These are phyloP conservation scores for Thelephora terrestris DNA, from an alignment of 1,284 basidiomycete species.

Conservation along the genomic window DNA sequence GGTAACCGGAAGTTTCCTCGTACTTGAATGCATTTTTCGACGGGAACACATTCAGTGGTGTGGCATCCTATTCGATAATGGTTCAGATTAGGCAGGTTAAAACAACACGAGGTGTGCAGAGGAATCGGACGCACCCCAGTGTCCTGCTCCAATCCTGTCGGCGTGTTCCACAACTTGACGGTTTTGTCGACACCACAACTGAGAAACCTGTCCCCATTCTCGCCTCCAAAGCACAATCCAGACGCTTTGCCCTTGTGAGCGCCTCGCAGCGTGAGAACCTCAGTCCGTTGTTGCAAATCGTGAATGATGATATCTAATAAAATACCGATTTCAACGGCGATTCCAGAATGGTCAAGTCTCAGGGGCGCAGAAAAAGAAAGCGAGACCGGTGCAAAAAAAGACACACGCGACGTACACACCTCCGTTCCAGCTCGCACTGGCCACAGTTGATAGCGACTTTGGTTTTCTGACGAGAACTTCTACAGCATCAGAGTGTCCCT, in stretches of 20 bases:
- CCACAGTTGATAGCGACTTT: constrained; percentile 71
- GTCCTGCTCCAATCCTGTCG: constrained; percentile 18
- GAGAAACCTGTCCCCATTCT: constrained; percentile 58
- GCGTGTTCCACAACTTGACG: constrained; percentile 82
- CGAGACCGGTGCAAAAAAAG: constrained; percentile 3
- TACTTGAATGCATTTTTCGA: constrained; percentile 87
- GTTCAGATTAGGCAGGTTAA: constrained; percentile 10
- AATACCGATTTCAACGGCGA: not conserved
- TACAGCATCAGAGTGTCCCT: constrained; percentile 94
- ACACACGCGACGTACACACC: constrained; percentile 39
- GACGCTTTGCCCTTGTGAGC: constrained; percentile 94
- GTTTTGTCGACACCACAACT: constrained; percentile 90
- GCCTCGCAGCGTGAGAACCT: constrained; percentile 59
- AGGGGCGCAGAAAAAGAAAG: not conserved
- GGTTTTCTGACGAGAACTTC: constrained; percentile 80
- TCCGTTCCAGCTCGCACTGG: constrained; percentile 93
- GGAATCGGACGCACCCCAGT: constrained; percentile 20
- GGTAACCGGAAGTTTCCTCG: constrained; percentile 12
- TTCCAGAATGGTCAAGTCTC: not conserved
- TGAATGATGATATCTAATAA: constrained; percentile 77
- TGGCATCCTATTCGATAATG: constrained; percentile 5
- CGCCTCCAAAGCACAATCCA: constrained; percentile 59
- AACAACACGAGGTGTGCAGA: too few relatives aligned
- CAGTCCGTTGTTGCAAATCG: constrained; percentile 65
- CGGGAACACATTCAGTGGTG: constrained; percentile 66